A percentile compares a stretch with the other conserved stretches of the same genome.
These are phyloP conservation scores for Vairimorpha apis DNA, from an alignment of 371 early-diverging fungal genomes.

Conservation along the genomic window DNA sequence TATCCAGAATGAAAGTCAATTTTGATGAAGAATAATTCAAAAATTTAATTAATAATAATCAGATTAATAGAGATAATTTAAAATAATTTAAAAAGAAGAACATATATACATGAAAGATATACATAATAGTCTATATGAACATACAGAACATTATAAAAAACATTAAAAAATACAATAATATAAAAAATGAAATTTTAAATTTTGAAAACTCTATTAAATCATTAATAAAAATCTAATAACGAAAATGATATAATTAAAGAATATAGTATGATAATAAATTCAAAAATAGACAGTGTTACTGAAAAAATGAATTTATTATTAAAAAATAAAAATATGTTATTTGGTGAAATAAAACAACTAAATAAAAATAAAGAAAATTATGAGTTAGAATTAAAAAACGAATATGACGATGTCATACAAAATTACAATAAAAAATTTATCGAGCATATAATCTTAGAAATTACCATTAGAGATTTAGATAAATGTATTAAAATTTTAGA, in stretches of 20 bases:
- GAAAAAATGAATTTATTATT: conserved; percentile 26
- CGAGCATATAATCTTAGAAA: conserved; percentile 66
- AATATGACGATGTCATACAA: conserved; percentile 71
- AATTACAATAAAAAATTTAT: conserved; percentile 40
- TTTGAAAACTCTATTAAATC: not conserved
- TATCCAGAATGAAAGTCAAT: too few species aligned
- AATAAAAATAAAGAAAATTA: conserved; percentile 67
- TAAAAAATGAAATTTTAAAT: conserved; percentile 7
- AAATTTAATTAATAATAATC: too few species aligned
- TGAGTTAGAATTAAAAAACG: conserved; percentile 67
- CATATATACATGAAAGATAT: not conserved
- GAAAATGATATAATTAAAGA: not conserved
- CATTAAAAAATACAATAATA: conserved; percentile 29
- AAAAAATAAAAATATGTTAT: conserved; percentile 56
- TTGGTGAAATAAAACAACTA: conserved; percentile 77
- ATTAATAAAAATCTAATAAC: not conserved
- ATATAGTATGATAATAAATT: not conserved
- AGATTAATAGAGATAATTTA: too few species aligned
- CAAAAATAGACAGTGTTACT: conserved; percentile 23
- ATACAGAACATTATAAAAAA: conserved; percentile 12
- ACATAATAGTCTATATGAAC: not conserved
- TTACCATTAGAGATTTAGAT: conserved; percentile 73
- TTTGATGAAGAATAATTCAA: too few species aligned
- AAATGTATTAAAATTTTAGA: conserved; percentile 77
- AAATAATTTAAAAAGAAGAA: conserved; percentile 13